Conservation (phyloP, 2,329 filamentous ascomycete genomes). For the Aspergillus cejpii region DNA sequence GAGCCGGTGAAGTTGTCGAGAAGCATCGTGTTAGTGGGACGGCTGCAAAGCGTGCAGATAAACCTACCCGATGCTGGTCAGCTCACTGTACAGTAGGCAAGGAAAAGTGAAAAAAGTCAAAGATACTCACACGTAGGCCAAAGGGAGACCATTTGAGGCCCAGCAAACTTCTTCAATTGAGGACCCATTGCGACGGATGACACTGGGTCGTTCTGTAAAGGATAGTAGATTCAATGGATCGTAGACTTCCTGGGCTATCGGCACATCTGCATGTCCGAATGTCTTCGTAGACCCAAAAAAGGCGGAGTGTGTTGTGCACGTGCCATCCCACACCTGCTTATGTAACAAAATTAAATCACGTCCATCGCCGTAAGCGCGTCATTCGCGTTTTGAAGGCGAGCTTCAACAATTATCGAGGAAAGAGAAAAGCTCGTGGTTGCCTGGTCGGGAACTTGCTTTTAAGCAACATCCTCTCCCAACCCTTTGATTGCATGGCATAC, state of each 20-base stretch:
- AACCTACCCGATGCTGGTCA: conserved; percentile 21
- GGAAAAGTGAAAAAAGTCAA: conserved; percentile 2
- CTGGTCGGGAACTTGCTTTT: neutral
- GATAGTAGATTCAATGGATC: conserved; percentile 8
- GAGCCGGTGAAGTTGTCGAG: conserved; percentile 58
- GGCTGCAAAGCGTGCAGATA: conserved; percentile 23
- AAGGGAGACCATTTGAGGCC: conserved; percentile 30
- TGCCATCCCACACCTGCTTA: conserved; percentile 20
- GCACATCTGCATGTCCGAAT: conserved; percentile 19
- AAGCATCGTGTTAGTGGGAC: conserved; percentile 55
- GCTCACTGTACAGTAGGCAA: conserved; percentile 4
- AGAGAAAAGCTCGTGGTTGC: neutral
- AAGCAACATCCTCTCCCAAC: neutral
- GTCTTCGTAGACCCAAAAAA: conserved; percentile 15
- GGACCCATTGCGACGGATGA: conserved; percentile 28
- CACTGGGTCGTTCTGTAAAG: conserved; percentile 3
- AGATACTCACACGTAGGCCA: conserved; percentile 31
- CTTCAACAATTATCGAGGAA: neutral
- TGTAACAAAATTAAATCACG: conserved; percentile 22
- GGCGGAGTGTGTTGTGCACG: conserved; percentile 23
- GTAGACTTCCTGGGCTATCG: conserved; percentile 18
- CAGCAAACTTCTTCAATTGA: conserved; percentile 32
- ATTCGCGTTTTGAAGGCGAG: conserved; percentile 20
- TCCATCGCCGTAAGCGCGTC: conserved; percentile 19
- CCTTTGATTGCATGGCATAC: conserved; percentile 3